Evolutionary conservation across 2,329 filamentous ascomycete genomes (phyloP), one percentile per base, ranked within the genome.

Genomic region (Fusarium equiseti): DNA sequence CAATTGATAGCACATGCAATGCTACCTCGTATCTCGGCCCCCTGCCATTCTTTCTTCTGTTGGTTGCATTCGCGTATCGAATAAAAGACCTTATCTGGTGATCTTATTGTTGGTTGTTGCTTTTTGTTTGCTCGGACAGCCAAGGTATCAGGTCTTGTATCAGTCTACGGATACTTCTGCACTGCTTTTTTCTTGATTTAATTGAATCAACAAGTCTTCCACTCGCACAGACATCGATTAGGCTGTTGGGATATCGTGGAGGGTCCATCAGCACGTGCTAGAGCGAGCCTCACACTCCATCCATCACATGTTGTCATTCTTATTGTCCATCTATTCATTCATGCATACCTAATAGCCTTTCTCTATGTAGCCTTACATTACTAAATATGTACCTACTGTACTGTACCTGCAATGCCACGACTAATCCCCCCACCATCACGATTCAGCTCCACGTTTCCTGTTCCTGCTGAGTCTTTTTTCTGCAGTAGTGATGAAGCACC

Each of bases 61-160:
- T 45, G 38, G 53, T 58, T 50, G 42, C 54, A 54, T 56, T 71
- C 68, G 68, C 68, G 63, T 68, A 70, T 70, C 68, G 68, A 58
- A 46, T 32, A 60, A 35, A 49, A 31, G 24, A 22, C 29, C 18
- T 40, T 31, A 26, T 10, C n/a, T 40, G 31, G n/a, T 20, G 11
- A 29, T 57, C 10, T 27, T 53, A 45, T 38, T 60, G 27, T 54
- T 55, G 46, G 29, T 49, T 27, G 18, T 31, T 38, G 35, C 49
- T 63, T 66, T 66, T 20, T 12, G 16, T 56, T 54, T 62, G 59
- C 68, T 68, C 32, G 50, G 64, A 62, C 59, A 15, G 26, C 20
- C 26, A 51, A 16, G 32, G 24, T 20, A 52, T 52, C 50, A 52
- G 32, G 50, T 52, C n/a, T 24, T 26, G 32, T 53, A 38, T 53